A percentile compares a stretch with the other conserved stretches of the same genome.
Evolutionary conservation across 2,329 filamentous ascomycete species (phyloP).

Genomic region (Fusarium newnesense): DNA sequence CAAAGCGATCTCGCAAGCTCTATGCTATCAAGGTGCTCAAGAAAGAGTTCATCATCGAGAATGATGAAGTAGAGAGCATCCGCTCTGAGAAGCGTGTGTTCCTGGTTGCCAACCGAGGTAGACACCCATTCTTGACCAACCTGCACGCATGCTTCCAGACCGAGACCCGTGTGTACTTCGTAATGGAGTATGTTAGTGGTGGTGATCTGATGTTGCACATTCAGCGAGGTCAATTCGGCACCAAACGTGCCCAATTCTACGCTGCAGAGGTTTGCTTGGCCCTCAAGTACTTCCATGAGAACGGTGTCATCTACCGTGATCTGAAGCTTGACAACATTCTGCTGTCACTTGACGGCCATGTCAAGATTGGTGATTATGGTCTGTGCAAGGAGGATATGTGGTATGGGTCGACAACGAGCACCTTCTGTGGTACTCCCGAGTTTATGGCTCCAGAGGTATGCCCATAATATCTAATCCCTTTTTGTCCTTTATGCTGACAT

Average conservation of each 20-base stretch:
- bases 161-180: slow-evolving; percentile 97
- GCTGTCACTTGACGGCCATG: slow-evolving; percentile 92
- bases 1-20: slow-evolving; percentile 88
- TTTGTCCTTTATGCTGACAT: slow-evolving; percentile 45
- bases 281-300: slow-evolving; percentile 99
- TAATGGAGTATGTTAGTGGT: slow-evolving; percentile 99
- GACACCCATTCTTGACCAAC: slow-evolving; percentile 94
- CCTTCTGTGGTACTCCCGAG: slow-evolving; percentile 98
- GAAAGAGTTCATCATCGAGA: slow-evolving; percentile 99
- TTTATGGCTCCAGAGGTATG: slow-evolving; percentile 98
- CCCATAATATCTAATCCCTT: background rate
- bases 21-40: slow-evolving; percentile 99
- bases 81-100: slow-evolving; percentile 98
- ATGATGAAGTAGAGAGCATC: slow-evolving; percentile 98
- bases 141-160: slow-evolving; percentile 99
- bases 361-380: slow-evolving; percentile 99
- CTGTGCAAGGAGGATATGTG: slow-evolving; percentile 99
- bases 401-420: slow-evolving; percentile 96
- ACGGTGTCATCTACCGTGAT: slow-evolving; percentile 98
- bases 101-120: slow-evolving; percentile 94
- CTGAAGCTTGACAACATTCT: slow-evolving; percentile 94
- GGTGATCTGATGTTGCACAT: slow-evolving; percentile 99
- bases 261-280: slow-evolving; percentile 97
- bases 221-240: slow-evolving; percentile 93
- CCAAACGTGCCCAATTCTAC: slow-evolving; percentile 98